Evolutionary conservation across 2,329 filamentous ascomycete genomes (phyloP), one percentile per base, ranked within the genome.

Genomic region (Pezicula rhizophila): DNA sequence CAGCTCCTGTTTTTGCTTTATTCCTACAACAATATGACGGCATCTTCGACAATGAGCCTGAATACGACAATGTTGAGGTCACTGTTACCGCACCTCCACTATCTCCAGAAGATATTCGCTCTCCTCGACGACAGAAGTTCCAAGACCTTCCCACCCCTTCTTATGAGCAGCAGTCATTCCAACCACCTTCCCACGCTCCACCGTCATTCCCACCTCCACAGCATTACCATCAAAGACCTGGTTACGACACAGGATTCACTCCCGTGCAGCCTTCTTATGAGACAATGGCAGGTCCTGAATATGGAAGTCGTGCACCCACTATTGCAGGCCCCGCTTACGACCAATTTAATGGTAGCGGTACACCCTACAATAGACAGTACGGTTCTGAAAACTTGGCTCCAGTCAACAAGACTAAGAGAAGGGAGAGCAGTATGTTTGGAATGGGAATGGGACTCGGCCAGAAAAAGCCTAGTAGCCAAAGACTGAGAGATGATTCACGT

Each of bases 1-100:
- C 93, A 0, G 90, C 90, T 0, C 91, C 92, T 0, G 85, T 99
- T 10, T 96, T 99, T 65, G 90, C 91, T 3, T 79, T 95, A 66
- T 93, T 99, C 67, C 76, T 99, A 50, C 91, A 93, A 55, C 91
- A 97, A 61, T 96, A 89, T 63, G 79, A 87, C 54, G 79, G 78
- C 38, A 92, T 99, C 42, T 99, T 97, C 63, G 85, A 86, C 17
- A 76, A 84, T 41, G 74, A 80, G 15, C 78, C 86, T 0, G 81
- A 85, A 57, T 75, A 82, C 48, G 76, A 82, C 62, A 70, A 79
- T 23, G 54, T 70, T 17, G 76, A 78, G 53, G 63, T 75, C 31
- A 67, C 64, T 2, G 67, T 71, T 11, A 64, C 63, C 41, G 64
- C 65, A 14, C 64, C 68, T 23, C 59, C 67, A 20, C 58, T 76